phyloP scores from a whole-genome alignment of 1,284 basidiomycete genomes.

The Ceratobasidium sp. region DNA sequence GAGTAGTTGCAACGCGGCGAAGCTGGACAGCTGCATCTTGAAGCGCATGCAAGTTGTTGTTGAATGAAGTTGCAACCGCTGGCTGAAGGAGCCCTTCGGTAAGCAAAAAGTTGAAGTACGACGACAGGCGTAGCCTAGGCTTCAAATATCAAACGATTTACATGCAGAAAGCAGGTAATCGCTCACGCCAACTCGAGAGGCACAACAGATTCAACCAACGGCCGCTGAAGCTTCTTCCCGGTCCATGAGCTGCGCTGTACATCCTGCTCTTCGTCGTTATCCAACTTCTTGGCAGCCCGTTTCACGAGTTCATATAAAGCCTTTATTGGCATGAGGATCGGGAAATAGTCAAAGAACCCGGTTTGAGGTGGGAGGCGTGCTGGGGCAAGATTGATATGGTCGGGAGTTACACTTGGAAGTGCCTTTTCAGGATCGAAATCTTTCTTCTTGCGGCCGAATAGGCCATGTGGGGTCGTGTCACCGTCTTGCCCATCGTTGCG shows the following conservation, averaged over 20 bases:
- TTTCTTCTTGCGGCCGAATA: conserved; percentile 39
- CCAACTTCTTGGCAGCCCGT: conserved; percentile 24
- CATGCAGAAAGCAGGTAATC: background rate
- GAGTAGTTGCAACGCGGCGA: conserved; percentile 38
- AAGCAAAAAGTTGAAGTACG: conserved; percentile 55
- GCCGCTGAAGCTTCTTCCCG: conserved; percentile 53
- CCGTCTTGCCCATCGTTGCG: no score
- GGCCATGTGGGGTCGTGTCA: conserved; percentile 15
- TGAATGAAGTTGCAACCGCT: conserved; percentile 59
- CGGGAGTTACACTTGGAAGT: conserved; percentile 56
- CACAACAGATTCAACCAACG: conserved; percentile 68
- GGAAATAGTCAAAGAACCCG: conserved; percentile 62
- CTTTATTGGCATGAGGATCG: conserved; percentile 65
- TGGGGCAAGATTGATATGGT: conserved; percentile 38
- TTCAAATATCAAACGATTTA: background rate
- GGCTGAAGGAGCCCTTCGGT: conserved; percentile 59
- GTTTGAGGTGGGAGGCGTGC: conserved; percentile 46
- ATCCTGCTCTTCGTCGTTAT: conserved; percentile 17
- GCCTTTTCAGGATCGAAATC: conserved; percentile 67
- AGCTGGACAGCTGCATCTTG: conserved; percentile 50
- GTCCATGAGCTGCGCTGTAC: conserved; percentile 34
- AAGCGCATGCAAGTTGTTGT: conserved; percentile 35
- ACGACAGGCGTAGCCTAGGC: conserved; percentile 61
- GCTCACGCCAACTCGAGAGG: conserved; percentile 67
- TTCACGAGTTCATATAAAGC: conserved; percentile 56